Evolutionary conservation across 139 green algal species (phyloP).

Genomic region (Pycnococcus provasolii): DNA sequence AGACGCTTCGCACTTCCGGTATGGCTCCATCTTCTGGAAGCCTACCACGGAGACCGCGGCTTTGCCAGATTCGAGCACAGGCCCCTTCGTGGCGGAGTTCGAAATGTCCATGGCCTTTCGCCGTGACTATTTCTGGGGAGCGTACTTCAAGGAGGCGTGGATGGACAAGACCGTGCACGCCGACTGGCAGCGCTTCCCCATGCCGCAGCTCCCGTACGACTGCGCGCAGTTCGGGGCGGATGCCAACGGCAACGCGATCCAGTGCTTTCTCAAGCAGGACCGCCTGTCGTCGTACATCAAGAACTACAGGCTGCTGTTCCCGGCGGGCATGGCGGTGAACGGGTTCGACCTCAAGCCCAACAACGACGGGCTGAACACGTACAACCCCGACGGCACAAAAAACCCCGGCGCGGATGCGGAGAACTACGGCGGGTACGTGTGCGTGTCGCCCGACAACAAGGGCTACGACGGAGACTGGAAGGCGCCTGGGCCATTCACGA

Average conservation of each 20-base stretch:
- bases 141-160: slow-evolving; percentile 29
- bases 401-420: too few species aligned
- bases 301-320: slow-evolving; percentile 12
- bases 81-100: slow-evolving; percentile 6
- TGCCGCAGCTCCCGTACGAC: background rate
- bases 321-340: background rate
- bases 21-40: slow-evolving; percentile 18
- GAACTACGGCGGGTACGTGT: too few species aligned
- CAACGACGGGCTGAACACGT: too few species aligned
- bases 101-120: slow-evolving; percentile 19
- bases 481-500: too few species aligned
- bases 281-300: background rate
- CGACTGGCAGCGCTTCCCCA: background rate
- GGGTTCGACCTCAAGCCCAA: background rate
- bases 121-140: slow-evolving; percentile 27
- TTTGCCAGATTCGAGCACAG: background rate
- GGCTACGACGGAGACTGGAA: too few species aligned
- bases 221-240: background rate
- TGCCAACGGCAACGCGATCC: too few species aligned
- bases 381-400: too few species aligned
- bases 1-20: background rate
- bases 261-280: too few species aligned
- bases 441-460: too few species aligned
- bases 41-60: background rate
- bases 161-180: background rate